Conservation (phyloP, 2,329 filamentous ascomycete genomes). For the Parastagonospora nodorum region DNA sequence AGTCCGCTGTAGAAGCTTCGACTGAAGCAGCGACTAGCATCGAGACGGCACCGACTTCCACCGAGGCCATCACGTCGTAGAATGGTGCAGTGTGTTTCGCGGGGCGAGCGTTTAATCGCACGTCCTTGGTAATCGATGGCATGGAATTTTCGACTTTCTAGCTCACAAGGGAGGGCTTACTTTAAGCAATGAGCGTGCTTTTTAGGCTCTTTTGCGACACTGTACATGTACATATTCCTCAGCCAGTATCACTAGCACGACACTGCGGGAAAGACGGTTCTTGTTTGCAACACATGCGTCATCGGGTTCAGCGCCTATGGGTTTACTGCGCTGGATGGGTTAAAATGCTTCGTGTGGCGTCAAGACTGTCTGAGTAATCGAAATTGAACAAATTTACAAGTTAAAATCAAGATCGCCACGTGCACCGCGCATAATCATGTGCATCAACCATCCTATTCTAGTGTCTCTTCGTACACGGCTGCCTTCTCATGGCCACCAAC, state of each 20-base stretch:
- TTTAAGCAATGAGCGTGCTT: too few relatives aligned
- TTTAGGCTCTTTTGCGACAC: neutral
- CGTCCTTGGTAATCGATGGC: neutral
- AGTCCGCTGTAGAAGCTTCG: conserved; percentile 9
- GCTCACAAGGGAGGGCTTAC: neutral
- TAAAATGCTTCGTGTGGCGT: conserved; percentile 1
- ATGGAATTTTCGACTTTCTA: neutral
- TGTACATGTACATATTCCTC: conserved; percentile 20
- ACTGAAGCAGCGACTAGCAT: conserved; percentile 12
- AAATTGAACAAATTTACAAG: conserved; percentile 1
- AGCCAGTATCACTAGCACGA: conserved; percentile 9
- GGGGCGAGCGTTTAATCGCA: neutral
- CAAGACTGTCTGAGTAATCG: conserved; percentile 14
- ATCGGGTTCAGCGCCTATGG: neutral
- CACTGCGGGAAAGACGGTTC: neutral
- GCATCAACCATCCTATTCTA: conserved; percentile 7
- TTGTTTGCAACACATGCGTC: conserved; percentile 4
- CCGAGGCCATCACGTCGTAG: conserved; percentile 9
- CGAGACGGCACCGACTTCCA: conserved; percentile 9
- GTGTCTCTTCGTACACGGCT: conserved; percentile 41
- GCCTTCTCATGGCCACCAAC: conserved; percentile 56
- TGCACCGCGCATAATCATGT: too few relatives aligned
- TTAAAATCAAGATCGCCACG: neutral
- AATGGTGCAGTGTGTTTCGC: too few relatives aligned
- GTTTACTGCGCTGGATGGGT: neutral